phyloP scores from a whole-genome alignment of 2,329 filamentous ascomycete genomes.

The Chrysoporthe puriensis region DNA sequence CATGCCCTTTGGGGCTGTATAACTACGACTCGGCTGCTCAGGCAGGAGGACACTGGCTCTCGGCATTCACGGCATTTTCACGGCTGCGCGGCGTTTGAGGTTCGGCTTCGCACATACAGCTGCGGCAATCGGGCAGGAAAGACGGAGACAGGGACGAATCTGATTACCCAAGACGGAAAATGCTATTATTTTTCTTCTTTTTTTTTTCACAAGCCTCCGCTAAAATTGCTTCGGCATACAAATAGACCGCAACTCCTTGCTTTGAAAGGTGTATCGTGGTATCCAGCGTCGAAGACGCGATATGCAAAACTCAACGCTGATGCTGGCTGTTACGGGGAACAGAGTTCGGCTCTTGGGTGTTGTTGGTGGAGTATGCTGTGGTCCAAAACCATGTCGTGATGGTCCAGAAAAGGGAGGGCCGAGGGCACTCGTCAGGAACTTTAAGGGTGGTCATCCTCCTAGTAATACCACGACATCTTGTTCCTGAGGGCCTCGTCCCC shows the following conservation, averaged over 20 bases:
- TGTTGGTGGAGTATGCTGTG: not conserved
- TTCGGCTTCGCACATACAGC: constrained; percentile 10
- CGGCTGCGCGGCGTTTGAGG: constrained; percentile 29
- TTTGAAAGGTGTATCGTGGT: constrained; percentile 11
- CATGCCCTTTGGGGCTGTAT: constrained; percentile 11
- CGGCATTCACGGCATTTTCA: constrained; percentile 26
- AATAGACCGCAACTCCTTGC: constrained; percentile 21
- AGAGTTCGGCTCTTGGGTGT: not conserved
- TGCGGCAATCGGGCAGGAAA: not conserved
- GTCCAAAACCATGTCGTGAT: not conserved
- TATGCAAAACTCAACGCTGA: constrained; percentile 12
- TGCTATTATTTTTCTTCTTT: not conserved
- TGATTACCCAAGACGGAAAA: not conserved
- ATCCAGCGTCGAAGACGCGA: constrained; percentile 8
- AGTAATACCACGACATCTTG: constrained; percentile 48
- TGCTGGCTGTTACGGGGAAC: constrained; percentile 5
- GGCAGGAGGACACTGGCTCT: not conserved
- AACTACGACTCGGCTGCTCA: constrained; percentile 19
- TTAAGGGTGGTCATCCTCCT: not conserved
- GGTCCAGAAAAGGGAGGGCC: too few species aligned
- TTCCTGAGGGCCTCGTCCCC: constrained; percentile 51
- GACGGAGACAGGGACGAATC: not conserved
- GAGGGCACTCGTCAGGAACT: not conserved
- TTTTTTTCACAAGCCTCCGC: not conserved
- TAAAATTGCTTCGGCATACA: not conserved